Base-by-base conservation (phyloP, 2,329 filamentous ascomycete genomes). In the Fonsecaea nubica region DNA sequence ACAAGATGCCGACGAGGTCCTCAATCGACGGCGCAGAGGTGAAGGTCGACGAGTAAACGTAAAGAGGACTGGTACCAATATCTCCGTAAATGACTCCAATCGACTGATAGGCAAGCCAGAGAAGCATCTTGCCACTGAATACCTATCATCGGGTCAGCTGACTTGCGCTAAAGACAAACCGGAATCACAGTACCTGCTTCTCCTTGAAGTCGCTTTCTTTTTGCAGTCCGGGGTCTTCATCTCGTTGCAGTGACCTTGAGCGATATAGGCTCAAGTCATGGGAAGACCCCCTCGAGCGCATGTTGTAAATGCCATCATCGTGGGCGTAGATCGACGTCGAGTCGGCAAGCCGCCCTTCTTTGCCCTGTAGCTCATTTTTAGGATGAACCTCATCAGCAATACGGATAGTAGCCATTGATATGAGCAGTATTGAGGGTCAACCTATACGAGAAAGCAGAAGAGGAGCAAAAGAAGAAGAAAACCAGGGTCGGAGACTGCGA, bases 41-140 rank as follows among this genome's bases (percentile, higher is more conserved):
- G 69, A 87, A 87, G 1, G 83, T 85, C 0, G 80, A 82, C 4
- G 84, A 86, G 70, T 79, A 87, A 30, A 87, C 85, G 72, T 87
- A 87, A 3, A 87, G 80, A 2, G 85, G 85, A 52, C 80, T 83
- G 5, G 85, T 87, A 21, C 84, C 85, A 67, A 87, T 86, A 65
- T 87, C 85, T n/a, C 85, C 85, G 67, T 87, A 87, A 60, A 87
- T 86, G 64, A 86, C 84, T 38, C 85, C 85, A 36, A 82, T 81
- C 0, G 82, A 84, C 70, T 86, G 84, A 72, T 86, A 87, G 7
- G 84, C 81, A 13, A 85, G 79, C 77, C 80, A 71, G 21, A 71
- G 59, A 12, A 73, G 59, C 58, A 62, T 69, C 64, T 65, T 71
- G 38, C 74, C 75, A 30, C 67, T 72, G 71, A 79, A 80, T 5